Evolutionary conservation across 129 eudicot genomes (phyloP).

Genomic region (Pulicaria dysenterica): DNA sequence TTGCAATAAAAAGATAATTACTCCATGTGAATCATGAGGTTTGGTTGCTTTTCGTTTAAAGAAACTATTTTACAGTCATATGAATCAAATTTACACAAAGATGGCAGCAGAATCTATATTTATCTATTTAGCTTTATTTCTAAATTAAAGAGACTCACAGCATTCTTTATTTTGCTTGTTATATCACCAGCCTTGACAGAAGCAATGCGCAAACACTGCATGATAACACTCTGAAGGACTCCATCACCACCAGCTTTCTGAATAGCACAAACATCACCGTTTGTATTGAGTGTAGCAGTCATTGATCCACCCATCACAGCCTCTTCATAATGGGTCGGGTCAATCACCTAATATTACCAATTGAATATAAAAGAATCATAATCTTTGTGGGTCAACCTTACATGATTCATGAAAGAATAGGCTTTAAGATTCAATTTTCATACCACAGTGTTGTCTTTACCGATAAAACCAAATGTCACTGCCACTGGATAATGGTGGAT

Average conservation of each 20-base stretch:
- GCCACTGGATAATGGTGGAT: constrained; percentile 95
- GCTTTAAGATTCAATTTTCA: neutral
- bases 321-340: constrained; percentile 83
- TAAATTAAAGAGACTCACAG: constrained; percentile 48
- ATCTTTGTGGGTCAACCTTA: neutral
- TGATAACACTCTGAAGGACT: constrained; percentile 66
- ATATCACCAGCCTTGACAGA: constrained; percentile 74
- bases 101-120: neutral
- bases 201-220: constrained; percentile 89
- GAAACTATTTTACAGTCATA: neutral
- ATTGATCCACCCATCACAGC: constrained; percentile 84
- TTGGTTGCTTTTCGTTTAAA: neutral
- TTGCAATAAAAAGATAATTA: neutral
- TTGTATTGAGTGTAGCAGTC: constrained; percentile 77
- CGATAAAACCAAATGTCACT: constrained; percentile 77
- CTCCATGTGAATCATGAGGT: neutral
- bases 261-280: constrained; percentile 89
- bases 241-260: constrained; percentile 92
- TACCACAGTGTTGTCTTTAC: constrained; percentile 46
- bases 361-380: neutral
- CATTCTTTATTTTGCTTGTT: constrained; percentile 62
- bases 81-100: neutral
- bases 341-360: constrained; percentile 58
- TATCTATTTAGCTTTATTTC: too few species aligned
- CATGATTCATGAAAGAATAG: neutral